Percentiles rank a stretch among this genome's conserved stretches.
Conservation (phyloP, 148 eudicot genomes). For the Persicaria tinctoria region DNA sequence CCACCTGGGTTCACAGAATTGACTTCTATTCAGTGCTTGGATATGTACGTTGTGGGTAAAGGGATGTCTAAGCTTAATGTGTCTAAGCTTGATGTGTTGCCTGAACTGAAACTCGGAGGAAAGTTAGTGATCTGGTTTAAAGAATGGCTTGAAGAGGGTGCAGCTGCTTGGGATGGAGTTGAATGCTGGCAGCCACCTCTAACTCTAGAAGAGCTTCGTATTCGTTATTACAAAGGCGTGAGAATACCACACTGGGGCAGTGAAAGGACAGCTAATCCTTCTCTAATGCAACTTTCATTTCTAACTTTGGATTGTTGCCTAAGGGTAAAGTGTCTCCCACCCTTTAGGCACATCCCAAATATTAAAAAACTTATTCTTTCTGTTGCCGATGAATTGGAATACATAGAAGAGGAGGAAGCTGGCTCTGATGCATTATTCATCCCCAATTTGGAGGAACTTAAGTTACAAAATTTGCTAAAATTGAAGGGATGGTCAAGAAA, state of each 20-base stretch:
- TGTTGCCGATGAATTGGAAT: not conserved
- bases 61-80: not conserved
- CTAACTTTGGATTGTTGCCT: not conserved
- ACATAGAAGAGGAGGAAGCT: not conserved
- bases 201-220: not conserved
- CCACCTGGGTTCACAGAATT: constrained; percentile 11
- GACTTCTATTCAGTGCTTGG: constrained; percentile 2
- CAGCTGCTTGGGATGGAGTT: not conserved
- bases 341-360: not conserved
- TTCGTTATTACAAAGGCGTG: not conserved
- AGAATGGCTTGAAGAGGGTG: not conserved
- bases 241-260: not conserved
- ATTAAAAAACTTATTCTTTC: not conserved
- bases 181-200: not conserved
- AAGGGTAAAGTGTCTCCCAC: not conserved
- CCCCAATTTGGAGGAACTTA: not conserved
- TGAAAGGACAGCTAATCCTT: not conserved
- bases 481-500: not conserved
- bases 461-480: not conserved
- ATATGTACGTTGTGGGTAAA: not conserved
- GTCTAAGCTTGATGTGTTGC: not conserved
- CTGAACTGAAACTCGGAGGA: not conserved
- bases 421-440: not conserved
- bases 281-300: not conserved
- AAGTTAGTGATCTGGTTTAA: not conserved